Base-by-base conservation (phyloP, 176 grass and related monocot genomes). In the Thalia dealbata region DNA sequence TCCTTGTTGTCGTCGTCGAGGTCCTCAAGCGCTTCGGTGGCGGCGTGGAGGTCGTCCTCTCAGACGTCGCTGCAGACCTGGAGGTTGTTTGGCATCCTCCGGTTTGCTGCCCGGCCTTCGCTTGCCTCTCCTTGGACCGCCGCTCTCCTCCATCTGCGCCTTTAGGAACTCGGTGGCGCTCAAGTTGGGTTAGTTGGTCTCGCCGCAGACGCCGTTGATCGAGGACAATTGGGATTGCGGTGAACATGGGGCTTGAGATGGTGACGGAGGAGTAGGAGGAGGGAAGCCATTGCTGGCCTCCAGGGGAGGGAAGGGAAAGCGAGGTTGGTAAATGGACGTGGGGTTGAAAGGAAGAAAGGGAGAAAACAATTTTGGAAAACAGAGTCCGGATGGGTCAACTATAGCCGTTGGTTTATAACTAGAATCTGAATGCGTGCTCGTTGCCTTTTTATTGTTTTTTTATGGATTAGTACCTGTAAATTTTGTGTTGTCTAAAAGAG, bases 41-140 rank as follows among this genome's bases (percentile, higher is more conserved):
- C 79, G 2, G 78, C 19, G 66, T 90, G 69, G 6, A 93, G 81
- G 84, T 71, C 81, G 76, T 95, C 84, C 71, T 87, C 91, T 64
- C 71, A 90, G 7, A 51, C 76, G 3, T 85, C 84, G 5, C 66
- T 18, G 83, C 87, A 95, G 55, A 82, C 73, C 2, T 16, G 11
- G 9, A 95, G 79, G 21, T 18, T 58, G 15, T 50, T 61, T 3
- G 76, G 61, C 66, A 60, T 78, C 29, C 21, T 3, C 0, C 76
- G 76, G n/a, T n/a, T n/a, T n/a, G n/a, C n/a, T n/a, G n/a, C n/a
- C n/a, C n/a, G n/a, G n/a, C n/a, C n/a, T n/a, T 38, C 32, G 32
- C 32, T 4, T 38, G 32, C 32, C 4, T 38, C 32, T 1, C 32
- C 32, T 38, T 38, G 32, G 32, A 38, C 32, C 32, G 32, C 4